Percentiles rank a stretch among this genome's conserved stretches.
phyloP scores from a whole-genome alignment of 768 basidiomycete species.

The Phanerochaete sordida region DNA sequence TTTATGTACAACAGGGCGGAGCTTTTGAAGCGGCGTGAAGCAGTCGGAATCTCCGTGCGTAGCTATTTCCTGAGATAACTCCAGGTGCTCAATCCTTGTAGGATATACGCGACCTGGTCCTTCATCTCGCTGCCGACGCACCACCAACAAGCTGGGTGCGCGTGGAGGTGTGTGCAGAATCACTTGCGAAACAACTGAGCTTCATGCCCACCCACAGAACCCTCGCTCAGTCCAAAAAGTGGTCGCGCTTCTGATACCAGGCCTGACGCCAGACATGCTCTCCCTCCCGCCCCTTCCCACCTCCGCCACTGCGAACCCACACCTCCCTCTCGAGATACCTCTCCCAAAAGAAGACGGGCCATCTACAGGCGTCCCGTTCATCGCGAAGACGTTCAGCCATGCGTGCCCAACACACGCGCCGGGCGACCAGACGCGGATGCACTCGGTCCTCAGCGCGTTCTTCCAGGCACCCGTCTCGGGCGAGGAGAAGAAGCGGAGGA shows the following conservation, averaged over 20 bases:
- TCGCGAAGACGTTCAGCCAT: constrained; percentile 81
- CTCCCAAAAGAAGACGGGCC: constrained; percentile 33
- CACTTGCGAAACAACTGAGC: neutral
- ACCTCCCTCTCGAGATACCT: constrained; percentile 47
- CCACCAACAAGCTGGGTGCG: constrained; percentile 86
- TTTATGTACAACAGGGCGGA: constrained; percentile 83
- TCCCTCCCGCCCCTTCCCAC: constrained; percentile 70
- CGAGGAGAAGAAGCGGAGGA: constrained; percentile 73
- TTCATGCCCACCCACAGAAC: constrained; percentile 46
- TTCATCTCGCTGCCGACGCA: constrained; percentile 79
- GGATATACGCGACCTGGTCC: constrained; percentile 85
- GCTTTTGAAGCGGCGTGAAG: constrained; percentile 67
- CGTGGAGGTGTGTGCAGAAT: constrained; percentile 56
- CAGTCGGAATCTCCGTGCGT: constrained; percentile 79
- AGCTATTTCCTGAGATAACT: neutral
- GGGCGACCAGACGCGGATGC: constrained; percentile 82
- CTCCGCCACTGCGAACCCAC: constrained; percentile 55
- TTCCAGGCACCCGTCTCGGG: constrained; percentile 77
- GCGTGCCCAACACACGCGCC: constrained; percentile 92
- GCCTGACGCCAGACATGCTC: constrained; percentile 73
- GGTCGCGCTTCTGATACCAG: constrained; percentile 81
- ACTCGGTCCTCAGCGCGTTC: constrained; percentile 79
- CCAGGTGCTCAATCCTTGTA: constrained; percentile 27
- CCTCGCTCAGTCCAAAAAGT: constrained; percentile 70
- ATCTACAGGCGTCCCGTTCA: constrained; percentile 50